These are phyloP conservation scores for Perkinsus olseni DNA, from an alignment of 169 alveolate genomes.

Conservation along the genomic window DNA sequence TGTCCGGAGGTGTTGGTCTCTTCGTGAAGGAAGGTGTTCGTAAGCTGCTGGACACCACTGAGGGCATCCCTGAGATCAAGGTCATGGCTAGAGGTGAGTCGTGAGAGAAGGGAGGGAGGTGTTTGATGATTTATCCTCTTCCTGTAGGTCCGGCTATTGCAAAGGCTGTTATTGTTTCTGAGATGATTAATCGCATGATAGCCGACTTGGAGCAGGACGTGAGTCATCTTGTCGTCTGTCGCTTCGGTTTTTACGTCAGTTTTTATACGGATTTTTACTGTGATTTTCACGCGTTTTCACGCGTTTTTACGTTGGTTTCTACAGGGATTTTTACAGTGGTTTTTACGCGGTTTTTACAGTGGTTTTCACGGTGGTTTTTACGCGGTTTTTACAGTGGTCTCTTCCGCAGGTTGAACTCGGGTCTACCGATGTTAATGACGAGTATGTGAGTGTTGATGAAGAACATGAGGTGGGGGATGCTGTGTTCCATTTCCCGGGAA, in stretches of 20 bases:
- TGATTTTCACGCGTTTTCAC: no score
- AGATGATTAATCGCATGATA: not conserved
- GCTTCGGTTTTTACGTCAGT: no score
- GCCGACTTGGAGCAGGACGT: not conserved
- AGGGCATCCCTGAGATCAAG: not conserved
- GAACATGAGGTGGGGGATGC: not conserved
- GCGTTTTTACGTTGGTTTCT: no score
- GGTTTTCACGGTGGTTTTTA: not conserved
- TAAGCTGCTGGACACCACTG: not conserved
- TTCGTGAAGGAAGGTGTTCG: not conserved
- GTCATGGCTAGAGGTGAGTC: not conserved
- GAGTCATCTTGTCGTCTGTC: no score
- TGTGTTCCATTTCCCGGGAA: no score
- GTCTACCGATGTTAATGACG: not conserved
- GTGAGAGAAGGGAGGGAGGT: not conserved
- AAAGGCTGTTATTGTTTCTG: not conserved
- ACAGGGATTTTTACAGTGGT: no score
- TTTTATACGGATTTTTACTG: no score
- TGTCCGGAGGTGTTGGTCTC: not conserved
- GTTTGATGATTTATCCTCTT: not conserved
- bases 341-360: no score
- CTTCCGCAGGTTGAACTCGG: not conserved
- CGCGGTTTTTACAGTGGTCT: not conserved
- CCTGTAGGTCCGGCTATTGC: not conserved
- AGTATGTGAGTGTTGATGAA: not conserved